Conservation (phyloP, 805 yeast genomes). For the Saturnispora kantuleensis region DNA sequence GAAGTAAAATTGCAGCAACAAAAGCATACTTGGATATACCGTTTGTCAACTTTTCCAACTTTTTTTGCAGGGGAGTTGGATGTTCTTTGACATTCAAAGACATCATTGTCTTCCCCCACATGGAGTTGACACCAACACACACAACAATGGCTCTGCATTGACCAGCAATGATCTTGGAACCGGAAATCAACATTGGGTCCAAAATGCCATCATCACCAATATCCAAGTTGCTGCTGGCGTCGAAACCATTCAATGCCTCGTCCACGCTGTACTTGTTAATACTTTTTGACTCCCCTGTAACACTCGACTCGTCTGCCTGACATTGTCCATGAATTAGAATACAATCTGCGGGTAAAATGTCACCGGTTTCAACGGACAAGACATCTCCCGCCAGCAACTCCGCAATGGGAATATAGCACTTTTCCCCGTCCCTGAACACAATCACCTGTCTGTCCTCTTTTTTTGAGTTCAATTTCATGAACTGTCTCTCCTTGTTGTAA, state of each 20-base stretch:
- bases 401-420: slow-evolving; percentile 57
- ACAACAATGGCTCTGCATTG: slow-evolving; percentile 79
- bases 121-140: slow-evolving; percentile 82
- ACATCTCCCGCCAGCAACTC: slow-evolving; percentile 84
- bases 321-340: slow-evolving; percentile 63
- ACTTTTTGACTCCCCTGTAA: slow-evolving; percentile 90
- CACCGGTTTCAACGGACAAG: slow-evolving; percentile 81
- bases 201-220: slow-evolving; percentile 34
- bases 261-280: slow-evolving; percentile 57
- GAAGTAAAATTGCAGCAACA: slow-evolving; percentile 72
- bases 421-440: slow-evolving; percentile 65
- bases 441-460: slow-evolving; percentile 76
- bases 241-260: slow-evolving; percentile 27
- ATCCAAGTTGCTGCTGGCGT: slow-evolving; percentile 20
- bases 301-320: slow-evolving; percentile 84
- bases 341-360: slow-evolving; percentile 84
- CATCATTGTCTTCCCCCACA: slow-evolving; percentile 87
- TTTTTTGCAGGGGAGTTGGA: slow-evolving; percentile 78
- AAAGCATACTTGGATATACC: slow-evolving; percentile 94
- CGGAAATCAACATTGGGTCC: slow-evolving; percentile 86
- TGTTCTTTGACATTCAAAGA: slow-evolving; percentile 77
- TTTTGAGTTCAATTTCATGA: slow-evolving; percentile 76
- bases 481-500: slow-evolving; percentile 92
- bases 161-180: slow-evolving; percentile 81
- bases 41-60: slow-evolving; percentile 75